Conservation (phyloP, 345 rosid genomes). For the Gossypium ekmanianum region DNA sequence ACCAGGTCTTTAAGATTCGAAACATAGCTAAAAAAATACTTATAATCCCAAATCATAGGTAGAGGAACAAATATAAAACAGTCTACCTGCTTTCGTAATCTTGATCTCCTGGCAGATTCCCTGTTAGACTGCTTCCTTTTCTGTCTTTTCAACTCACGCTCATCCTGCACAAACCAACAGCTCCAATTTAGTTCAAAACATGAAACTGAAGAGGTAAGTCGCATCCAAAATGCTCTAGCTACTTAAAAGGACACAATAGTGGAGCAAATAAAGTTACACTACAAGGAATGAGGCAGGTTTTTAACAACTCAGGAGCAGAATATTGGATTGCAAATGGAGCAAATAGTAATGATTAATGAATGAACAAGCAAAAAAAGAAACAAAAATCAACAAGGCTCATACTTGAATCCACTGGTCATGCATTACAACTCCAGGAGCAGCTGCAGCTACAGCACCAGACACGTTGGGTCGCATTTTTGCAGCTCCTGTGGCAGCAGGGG, state of each 20-base stretch:
- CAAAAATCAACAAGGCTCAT: slow-evolving; percentile 14
- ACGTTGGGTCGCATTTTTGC: slow-evolving; percentile 51
- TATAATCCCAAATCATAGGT: background rate
- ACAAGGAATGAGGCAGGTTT: background rate
- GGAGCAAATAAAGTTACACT: background rate
- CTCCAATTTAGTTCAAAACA: slow-evolving; percentile 1
- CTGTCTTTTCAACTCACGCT: slow-evolving; percentile 87
- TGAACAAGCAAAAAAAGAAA: background rate
- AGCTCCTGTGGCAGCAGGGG: slow-evolving; percentile 56
- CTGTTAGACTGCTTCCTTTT: slow-evolving; percentile 95
- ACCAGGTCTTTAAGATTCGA: background rate
- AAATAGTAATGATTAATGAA: background rate
- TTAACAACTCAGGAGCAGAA: background rate
- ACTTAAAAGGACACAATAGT: background rate
- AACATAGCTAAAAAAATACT: background rate
- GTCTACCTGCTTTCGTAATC: slow-evolving; percentile 91
- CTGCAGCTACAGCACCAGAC: slow-evolving; percentile 34
- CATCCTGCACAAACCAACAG: slow-evolving; percentile 53
- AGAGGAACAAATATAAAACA: background rate
- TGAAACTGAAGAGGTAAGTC: background rate
- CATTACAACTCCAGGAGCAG: slow-evolving; percentile 27
- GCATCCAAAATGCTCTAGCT: background rate
- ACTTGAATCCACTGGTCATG: slow-evolving; percentile 69
- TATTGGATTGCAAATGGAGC: background rate
- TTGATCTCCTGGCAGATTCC: slow-evolving; percentile 95